phyloP scores from a whole-genome alignment of 2,329 filamentous ascomycete genomes.

The Aschersonia sp. region DNA sequence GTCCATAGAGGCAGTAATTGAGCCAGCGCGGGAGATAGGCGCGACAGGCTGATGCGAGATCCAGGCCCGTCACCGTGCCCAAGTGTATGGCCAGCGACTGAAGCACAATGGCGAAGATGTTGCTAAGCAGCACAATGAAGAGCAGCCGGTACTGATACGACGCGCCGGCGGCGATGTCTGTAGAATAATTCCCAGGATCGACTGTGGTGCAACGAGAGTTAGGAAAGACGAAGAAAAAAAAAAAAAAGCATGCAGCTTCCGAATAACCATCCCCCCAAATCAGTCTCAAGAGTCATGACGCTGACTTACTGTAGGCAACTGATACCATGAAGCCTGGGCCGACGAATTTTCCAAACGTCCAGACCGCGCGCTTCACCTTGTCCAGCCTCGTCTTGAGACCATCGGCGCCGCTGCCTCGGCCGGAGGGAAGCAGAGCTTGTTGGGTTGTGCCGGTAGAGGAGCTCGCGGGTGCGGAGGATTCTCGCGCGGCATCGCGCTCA shows the following conservation, averaged over 20 bases:
- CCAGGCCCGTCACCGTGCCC: conserved; percentile 52
- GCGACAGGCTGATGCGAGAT: conserved; percentile 51
- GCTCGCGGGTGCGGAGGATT: neutral
- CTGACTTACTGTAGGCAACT: conserved; percentile 38
- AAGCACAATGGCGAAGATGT: conserved; percentile 56
- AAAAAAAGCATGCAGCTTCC: no score
- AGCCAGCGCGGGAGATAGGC: conserved; percentile 52
- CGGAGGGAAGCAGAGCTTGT: neutral
- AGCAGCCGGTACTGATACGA: conserved; percentile 50
- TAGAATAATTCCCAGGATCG: conserved; percentile 54
- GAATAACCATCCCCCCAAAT: no score
- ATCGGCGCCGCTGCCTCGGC: neutral
- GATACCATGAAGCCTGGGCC: conserved; percentile 54
- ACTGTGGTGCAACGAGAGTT: neutral
- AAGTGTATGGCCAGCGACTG: conserved; percentile 56
- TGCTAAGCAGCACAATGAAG: conserved; percentile 54
- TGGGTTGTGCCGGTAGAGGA: neutral
- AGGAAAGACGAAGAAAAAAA: neutral
- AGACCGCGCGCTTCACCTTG: conserved; percentile 7
- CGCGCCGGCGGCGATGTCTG: conserved; percentile 53
- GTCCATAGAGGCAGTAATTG: conserved; percentile 43
- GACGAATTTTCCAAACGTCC: conserved; percentile 29
- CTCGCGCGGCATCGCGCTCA: neutral
- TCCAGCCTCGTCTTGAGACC: conserved; percentile 3
- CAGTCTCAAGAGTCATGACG: neutral